These are phyloP conservation scores for Populus hybrid DNA, from an alignment of 441 rosid genomes.

Conservation along the genomic window DNA sequence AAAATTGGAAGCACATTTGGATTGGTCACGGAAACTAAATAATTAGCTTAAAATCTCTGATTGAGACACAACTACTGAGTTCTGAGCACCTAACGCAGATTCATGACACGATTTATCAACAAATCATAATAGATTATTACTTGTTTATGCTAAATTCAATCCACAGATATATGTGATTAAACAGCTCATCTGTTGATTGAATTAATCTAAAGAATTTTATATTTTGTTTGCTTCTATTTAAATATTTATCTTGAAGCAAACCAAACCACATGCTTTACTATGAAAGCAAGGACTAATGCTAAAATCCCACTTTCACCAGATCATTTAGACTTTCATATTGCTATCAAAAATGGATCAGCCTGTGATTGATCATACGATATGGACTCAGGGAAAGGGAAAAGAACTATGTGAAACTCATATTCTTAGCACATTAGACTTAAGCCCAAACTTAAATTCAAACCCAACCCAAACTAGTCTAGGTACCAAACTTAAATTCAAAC, in stretches of 20 bases:
- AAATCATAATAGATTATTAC: background rate
- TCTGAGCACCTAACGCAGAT: background rate
- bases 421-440: too few relatives aligned
- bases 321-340: background rate
- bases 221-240: background rate
- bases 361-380: conserved; percentile 2
- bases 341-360: conserved; percentile 11
- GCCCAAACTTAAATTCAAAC: too few relatives aligned
- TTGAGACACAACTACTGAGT: background rate
- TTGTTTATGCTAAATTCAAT: background rate
- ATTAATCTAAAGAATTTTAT: background rate
- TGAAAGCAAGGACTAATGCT: background rate
- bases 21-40: background rate
- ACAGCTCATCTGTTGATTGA: too few relatives aligned
- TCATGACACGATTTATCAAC: background rate
- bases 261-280: background rate
- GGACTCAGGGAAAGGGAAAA: background rate
- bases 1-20: background rate
- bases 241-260: background rate
- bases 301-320: conserved; percentile 3
- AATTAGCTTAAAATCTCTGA: background rate
- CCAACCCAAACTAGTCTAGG: too few relatives aligned
- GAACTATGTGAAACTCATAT: too few relatives aligned
- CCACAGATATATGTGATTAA: background rate
- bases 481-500: too few relatives aligned